Evolutionary conservation across 2,329 filamentous ascomycete species (phyloP), one percentile per base, ranked within the genome.

Genomic region (Ophiostoma sp.): DNA sequence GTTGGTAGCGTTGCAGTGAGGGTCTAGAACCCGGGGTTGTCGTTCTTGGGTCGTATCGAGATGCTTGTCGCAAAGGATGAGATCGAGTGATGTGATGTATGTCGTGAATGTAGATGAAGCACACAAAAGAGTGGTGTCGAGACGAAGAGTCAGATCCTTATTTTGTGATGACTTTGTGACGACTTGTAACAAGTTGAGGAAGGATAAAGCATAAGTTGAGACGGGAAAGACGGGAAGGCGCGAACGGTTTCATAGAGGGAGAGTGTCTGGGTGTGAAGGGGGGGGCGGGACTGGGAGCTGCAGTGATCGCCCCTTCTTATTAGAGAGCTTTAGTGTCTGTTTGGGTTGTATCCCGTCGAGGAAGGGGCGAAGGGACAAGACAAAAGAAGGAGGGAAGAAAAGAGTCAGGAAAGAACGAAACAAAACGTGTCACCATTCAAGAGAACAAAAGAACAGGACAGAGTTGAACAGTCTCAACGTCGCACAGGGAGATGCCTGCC

Each of bases 211-310:
- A 15, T 22, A 31, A 48, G 42, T 48, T 3, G 42, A 48, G 22
- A 48, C 39, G 39, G 39, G 39, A 28, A 28, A 31, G 63, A 31
- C 36, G 63, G 42, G 36, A 48, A 66, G 25, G 63, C 31, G 39
- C 63, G 39, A 48, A 48, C 39, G 11, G 19, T 66, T 31, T 17
- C 12, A 17, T 7, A 17, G 12, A 61, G 36, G 31, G 22, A 0
- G 36, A 15, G 15, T 22, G 57, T 15, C 6, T n/a, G n/a, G n/a
- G 39, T 11, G 59, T 42, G 33, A 28, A 66, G 45, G 33, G 31
- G 48, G 50, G n/a, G 6, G 52, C 36, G 69, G 69, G 36, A 61
- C 69, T 52, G 69, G 36, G 61, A 61, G 69, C 52, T 45, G 69
- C 36, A 57, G 50, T n/a, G 68, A 31, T 45, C 52, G 69, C 28